Conservation (phyloP, 2,329 filamentous ascomycete species). For the Hirsutella minnesotensis region DNA sequence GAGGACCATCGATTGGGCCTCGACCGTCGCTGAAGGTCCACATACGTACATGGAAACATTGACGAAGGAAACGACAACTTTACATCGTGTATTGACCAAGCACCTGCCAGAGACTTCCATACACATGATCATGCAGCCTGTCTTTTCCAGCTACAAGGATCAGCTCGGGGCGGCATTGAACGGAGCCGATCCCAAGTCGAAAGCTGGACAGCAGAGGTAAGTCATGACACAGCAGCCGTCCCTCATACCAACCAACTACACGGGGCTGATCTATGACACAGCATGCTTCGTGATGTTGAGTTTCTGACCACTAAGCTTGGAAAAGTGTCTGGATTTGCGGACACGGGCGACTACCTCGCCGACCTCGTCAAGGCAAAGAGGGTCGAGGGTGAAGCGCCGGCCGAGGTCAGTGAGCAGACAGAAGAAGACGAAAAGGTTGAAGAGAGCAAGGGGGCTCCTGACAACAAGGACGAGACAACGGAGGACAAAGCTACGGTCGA, state of each 20-base stretch:
- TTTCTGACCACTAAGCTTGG: conserved; percentile 58
- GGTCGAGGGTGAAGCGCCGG: conserved; percentile 16
- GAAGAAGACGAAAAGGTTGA: conserved; percentile 5
- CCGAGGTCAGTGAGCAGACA: conserved; percentile 5
- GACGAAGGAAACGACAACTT: conserved; percentile 71
- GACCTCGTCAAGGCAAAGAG: conserved; percentile 52
- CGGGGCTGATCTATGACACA: conserved; percentile 26
- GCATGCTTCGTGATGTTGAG: conserved; percentile 66
- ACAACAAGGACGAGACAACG: background rate
- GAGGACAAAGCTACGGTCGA: background rate
- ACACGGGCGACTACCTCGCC: conserved; percentile 58
- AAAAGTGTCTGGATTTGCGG: conserved; percentile 68
- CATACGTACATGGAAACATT: conserved; percentile 79
- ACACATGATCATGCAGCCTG: conserved; percentile 72
- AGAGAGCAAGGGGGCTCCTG: conserved; percentile 1
- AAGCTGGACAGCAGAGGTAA: conserved; percentile 60
- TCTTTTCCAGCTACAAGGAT: conserved; percentile 71
- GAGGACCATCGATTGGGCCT: conserved; percentile 65
- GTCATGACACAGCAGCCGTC: conserved; percentile 10
- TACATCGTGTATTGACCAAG: conserved; percentile 74
- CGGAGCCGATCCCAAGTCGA: conserved; percentile 52
- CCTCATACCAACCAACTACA: background rate
- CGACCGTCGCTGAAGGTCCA: conserved; percentile 24
- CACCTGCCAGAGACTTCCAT: conserved; percentile 69
- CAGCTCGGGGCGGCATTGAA: conserved; percentile 64